phyloP scores from a whole-genome alignment of 192 early-diverging fungal species.

The Linnemannia schmuckeri region DNA sequence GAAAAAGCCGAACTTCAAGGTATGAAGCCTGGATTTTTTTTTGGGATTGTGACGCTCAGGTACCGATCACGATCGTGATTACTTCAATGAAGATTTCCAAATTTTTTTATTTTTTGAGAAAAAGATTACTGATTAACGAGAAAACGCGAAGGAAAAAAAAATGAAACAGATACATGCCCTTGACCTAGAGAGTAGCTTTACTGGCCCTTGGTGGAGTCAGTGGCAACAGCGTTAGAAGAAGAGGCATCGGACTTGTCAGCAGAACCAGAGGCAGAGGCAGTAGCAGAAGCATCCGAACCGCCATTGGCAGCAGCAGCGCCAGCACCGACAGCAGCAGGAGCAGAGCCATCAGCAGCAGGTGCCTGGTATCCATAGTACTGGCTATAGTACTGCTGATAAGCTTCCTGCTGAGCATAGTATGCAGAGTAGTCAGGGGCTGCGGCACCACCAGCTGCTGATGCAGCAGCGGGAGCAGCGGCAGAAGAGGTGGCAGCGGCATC shows the following conservation, averaged over 20 bases:
- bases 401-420: conserved; percentile 59
- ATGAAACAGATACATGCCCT: neutral
- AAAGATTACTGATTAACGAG: conserved; percentile 8
- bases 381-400: conserved; percentile 62
- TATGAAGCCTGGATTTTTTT: neutral
- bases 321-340: neutral
- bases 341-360: neutral
- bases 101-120: neutral
- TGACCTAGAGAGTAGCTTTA: neutral
- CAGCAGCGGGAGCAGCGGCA: conserved; percentile 11
- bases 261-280: conserved; percentile 13
- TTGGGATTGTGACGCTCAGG: neutral
- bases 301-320: conserved; percentile 1
- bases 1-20: neutral
- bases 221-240: conserved; percentile 5
- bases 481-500: conserved; percentile 12
- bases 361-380: conserved; percentile 59
- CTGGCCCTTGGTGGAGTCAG: neutral
- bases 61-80: neutral
- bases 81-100: neutral
- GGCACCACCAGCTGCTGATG: conserved; percentile 14
- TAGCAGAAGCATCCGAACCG: conserved; percentile 1
- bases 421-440: conserved; percentile 54
- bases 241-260: neutral
- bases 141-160: neutral